Evolutionary conservation across 495 filamentous ascomycete genomes (phyloP).

Genomic region (Xylaria palmicola): DNA sequence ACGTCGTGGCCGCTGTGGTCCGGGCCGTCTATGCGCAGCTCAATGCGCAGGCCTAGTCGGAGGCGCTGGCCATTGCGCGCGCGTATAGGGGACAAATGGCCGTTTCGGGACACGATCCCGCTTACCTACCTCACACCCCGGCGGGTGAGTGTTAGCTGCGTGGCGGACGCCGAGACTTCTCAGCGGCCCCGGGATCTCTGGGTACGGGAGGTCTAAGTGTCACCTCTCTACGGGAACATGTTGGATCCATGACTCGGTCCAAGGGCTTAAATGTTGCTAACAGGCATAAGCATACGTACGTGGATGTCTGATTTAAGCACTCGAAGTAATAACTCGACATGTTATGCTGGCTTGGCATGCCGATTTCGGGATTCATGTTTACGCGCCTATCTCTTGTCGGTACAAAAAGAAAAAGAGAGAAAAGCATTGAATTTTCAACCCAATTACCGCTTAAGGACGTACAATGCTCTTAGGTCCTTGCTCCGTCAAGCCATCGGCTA

Average conservation of each 20-base stretch:
- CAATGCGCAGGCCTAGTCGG: constrained; percentile 44
- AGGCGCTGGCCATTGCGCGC: constrained; percentile 18
- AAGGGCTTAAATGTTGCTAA: too few species aligned
- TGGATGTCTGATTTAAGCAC: too few species aligned
- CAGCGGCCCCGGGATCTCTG: constrained; percentile 44
- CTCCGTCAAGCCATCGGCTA: too few species aligned
- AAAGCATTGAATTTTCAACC: too few species aligned
- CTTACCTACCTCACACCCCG: background rate
- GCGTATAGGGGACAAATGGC: background rate
- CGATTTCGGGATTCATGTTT: too few species aligned
- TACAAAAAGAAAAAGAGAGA: too few species aligned
- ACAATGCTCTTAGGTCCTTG: too few species aligned
- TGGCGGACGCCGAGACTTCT: constrained; percentile 26
- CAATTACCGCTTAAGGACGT: too few species aligned
- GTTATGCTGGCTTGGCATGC: too few species aligned
- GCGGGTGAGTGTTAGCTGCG: constrained; percentile 7
- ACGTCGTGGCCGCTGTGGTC: constrained; percentile 41
- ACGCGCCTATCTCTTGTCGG: too few species aligned
- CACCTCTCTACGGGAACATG: constrained; percentile 30
- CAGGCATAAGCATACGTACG: too few species aligned
- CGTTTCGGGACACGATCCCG: background rate
- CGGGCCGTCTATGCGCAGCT: constrained; percentile 46
- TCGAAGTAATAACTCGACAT: too few species aligned
- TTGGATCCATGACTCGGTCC: background rate
- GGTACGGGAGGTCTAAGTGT: constrained; percentile 39